Evolutionary conservation across 148 eudicot genomes (phyloP), one percentile per base, ranked within the genome.

Genomic region (Camellia japonica): DNA sequence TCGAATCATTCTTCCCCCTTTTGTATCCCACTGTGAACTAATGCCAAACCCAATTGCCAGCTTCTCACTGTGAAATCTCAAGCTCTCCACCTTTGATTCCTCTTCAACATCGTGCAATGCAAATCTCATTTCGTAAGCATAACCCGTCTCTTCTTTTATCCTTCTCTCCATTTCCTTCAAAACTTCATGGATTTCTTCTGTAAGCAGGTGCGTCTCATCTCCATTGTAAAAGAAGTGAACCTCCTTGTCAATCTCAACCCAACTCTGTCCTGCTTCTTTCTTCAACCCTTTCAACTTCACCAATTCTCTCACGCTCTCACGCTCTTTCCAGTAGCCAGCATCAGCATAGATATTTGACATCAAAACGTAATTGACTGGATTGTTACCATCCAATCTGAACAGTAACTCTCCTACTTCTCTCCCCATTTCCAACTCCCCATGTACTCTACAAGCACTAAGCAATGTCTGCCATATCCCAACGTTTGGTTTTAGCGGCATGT

Each of bases 261-360:
- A 94, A 79, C 98, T 92, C 44, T 87, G 82, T 56, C 97, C 98
- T 30, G 92, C 97, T 69, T 90, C 90, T 86, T 94, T 94, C 89
- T 85, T 91, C 23, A 94, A 80, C 51, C 95, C 91, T 71, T 86
- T 92, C 52, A 61, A 80, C 77, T 86, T 91, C 77, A 88, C 92
- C 15, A 73, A 46, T 51, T 83, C 85, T 84, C 97, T 89, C 84
- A 91, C 68, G 82, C 78, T 77, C 79, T 91, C 93, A 80, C 89
- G 80, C 84, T 94, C 97, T 73, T 87, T 88, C 97, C 98, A 94
- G 69, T 85, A 83, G 30, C 97, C 93, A 4, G 92, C 91, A 41
- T 90, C 87, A 6, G 97, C 98, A 75, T 82, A 91, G 8, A 94
- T 80, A 56, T 93, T 91, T 14, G 98, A 94, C 80, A 92, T 63